Evolutionary conservation across 2,329 filamentous ascomycete genomes (phyloP).

Genomic region (Ceratocystis diversiconidia): DNA sequence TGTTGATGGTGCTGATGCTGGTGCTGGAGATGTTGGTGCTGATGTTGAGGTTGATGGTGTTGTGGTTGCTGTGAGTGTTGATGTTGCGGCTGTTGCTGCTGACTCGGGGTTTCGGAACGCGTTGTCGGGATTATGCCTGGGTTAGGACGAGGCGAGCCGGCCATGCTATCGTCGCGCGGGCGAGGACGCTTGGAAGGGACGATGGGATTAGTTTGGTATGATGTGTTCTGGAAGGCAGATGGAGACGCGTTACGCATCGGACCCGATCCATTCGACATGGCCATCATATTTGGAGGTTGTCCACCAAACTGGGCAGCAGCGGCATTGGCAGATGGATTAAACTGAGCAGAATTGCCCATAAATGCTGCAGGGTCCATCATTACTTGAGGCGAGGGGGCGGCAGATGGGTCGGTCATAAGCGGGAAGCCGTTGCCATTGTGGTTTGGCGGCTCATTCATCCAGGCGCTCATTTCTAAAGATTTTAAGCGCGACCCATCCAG

Average conservation of each 20-base stretch:
- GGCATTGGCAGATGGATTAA: conserved; percentile 32
- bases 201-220: conserved; percentile 72
- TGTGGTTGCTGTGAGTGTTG: neutral
- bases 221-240: conserved; percentile 54
- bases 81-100: conserved; percentile 42
- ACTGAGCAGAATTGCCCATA: conserved; percentile 42
- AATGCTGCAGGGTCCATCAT: conserved; percentile 53
- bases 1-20: neutral
- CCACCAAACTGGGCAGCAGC: conserved; percentile 39
- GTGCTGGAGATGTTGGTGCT: conserved; percentile 34
- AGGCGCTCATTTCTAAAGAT: conserved; percentile 43
- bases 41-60: conserved; percentile 29
- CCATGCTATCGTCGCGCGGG: conserved; percentile 69
- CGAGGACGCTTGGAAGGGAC: conserved; percentile 81
- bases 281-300: conserved; percentile 26
- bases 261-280: conserved; percentile 31
- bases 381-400: conserved; percentile 29
- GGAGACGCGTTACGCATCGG: conserved; percentile 71
- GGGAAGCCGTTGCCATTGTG: conserved; percentile 57
- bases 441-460: conserved; percentile 58
- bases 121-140: conserved; percentile 63
- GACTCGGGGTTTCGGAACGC: conserved; percentile 73
- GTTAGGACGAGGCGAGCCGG: conserved; percentile 65
- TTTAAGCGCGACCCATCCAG: neutral
- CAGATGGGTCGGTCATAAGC: conserved; percentile 48